Percentiles rank a stretch among this genome's conserved stretches.
phyloP scores from a whole-genome alignment of 441 rosid genomes.

The Pelargonium citronellum region DNA sequence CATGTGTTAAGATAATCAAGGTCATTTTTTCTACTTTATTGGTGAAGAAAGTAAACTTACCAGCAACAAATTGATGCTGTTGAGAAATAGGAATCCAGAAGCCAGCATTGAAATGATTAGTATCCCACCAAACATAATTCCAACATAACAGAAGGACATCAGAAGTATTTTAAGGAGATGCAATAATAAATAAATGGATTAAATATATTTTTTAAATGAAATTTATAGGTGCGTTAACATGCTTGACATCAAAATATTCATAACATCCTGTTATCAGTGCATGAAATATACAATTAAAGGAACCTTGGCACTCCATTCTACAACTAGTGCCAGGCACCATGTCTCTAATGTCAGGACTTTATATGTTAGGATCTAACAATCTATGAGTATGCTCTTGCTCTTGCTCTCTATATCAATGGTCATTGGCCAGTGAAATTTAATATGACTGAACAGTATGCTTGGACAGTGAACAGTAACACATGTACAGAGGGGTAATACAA shows the following conservation, averaged over 20 bases:
- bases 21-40: constrained; percentile 3
- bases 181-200: background rate
- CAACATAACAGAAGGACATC: constrained; percentile 26
- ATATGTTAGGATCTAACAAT: background rate
- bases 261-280: background rate
- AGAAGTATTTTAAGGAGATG: constrained; percentile 22
- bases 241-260: background rate
- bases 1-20: background rate
- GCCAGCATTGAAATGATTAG: constrained; percentile 21
- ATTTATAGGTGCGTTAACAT: background rate
- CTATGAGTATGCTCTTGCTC: background rate
- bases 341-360: background rate
- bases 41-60: constrained; percentile 39
- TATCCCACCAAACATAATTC: constrained; percentile 28
- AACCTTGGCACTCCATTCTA: background rate
- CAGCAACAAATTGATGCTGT: constrained; percentile 98
- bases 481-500: background rate
- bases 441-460: background rate
- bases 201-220: background rate
- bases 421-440: background rate
- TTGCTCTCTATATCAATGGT: background rate
- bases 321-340: background rate
- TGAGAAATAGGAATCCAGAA: constrained; percentile 27
- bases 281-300: background rate
- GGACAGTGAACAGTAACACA: background rate